Base-by-base conservation (phyloP, 208 protist species). In the Polymyxa betae region DNA sequence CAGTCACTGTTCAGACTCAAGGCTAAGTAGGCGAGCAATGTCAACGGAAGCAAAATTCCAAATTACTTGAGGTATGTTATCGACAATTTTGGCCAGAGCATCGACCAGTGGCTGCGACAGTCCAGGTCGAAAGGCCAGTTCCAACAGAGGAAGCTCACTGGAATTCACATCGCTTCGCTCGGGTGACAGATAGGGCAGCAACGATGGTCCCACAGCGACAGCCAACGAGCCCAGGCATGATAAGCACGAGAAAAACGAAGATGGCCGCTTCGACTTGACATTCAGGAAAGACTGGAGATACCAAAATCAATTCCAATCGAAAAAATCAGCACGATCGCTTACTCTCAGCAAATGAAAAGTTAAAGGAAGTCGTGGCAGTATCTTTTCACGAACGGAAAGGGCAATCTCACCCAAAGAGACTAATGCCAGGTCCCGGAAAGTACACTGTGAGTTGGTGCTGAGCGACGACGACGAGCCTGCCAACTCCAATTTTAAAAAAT, bases 61-160 rank as follows among this genome's bases (percentile, higher is more conserved):
- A n/a, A n/a, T n/a, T n/a, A 64, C 46, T 41, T 89, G 87, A 32
- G 87, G 87, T 32, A 89, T 89, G 43, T 43, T 32, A 32, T 89
- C 46, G 1, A 60, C 87, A 20, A 89, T 29, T 12, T 5, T 89
- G 10, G 40, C 46, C 40, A 89, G 43, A 40, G 87, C 87, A 29
- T 89, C 87, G 1, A 89, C 87, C 32, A 89, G 43, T 29, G 87
- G 10, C 5, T 10, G 1, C 10, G 29, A 64, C 5, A 89, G 87
- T 43, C 87, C 87, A 89, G 38, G 20, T 20, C 72, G 72, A 82
- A 82, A 82, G 5, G 72, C 72, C 72, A 82, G 72, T 43, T 82
- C 72, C 5, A 82, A 38, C n/a, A n/a, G n/a, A n/a, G n/a, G n/a
- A n/a, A n/a, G n/a, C n/a, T n/a, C n/a, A n/a, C n/a, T n/a, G n/a